Evolutionary conservation across 2,329 filamentous ascomycete genomes (phyloP), one percentile per base, ranked within the genome.

Genomic region (Calonectria leucothoes): DNA sequence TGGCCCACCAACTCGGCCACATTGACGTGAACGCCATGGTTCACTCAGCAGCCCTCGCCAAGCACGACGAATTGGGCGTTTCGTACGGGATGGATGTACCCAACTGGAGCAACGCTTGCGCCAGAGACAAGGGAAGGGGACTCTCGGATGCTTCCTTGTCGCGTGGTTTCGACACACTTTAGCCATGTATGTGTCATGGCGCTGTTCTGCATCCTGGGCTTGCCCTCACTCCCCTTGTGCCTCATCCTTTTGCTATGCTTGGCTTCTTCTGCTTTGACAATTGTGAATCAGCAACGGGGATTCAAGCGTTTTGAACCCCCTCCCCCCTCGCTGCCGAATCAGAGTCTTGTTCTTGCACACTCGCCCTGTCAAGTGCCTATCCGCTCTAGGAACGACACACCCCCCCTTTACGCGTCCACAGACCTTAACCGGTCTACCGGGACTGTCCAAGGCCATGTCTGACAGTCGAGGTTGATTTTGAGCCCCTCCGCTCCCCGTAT

Each of bases 301-400:
- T 74, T 66, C n/a, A 27, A 20, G 17, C 15, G 33, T 45, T 27
- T 69, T 29, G 31, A 52, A 6, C 15, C 45, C 48, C 48, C 20
- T 17, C 15, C 45, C 48, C 48, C 20, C 20, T 31, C 2, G 35
- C 31, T 42, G 66, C 76, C 78, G 76, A 79, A 79, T 79, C 78
- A 79, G 31, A 71, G 15, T 31, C 57, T 63, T 29, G 48, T 64
- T 70, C 66, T 45, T 68, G 78, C 78, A 79, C 78, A 79, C 48
- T 74, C 37, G 17, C n/a, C 8, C 37, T 42, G 37, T 39, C n/a
- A 31, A 31, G 35, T n/a, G 33, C 23, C 64, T 42, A 15, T 39
- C 42, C 51, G 61, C 66, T n/a, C 57, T 52, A 71, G 64, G 70
- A 67, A 59, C 49, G 42, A 15, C n/a, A n/a, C n/a, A n/a, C n/a